A percentile compares a stretch with the other conserved stretches of the same genome.
phyloP scores from a whole-genome alignment of 352 stramenopile species.

The Achlya hypogyna region DNA sequence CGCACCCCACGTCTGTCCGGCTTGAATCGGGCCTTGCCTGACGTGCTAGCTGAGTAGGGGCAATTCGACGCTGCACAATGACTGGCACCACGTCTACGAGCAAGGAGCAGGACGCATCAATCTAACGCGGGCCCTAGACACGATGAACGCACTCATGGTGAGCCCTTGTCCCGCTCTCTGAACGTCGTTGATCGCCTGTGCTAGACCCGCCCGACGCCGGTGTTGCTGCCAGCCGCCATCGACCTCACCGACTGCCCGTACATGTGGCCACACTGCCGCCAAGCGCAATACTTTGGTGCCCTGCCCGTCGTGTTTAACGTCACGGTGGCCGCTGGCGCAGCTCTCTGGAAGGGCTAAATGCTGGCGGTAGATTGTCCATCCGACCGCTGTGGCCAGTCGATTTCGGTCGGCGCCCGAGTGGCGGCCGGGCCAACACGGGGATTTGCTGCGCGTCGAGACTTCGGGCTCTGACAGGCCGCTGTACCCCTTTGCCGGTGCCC shows the following conservation, averaged over 20 bases:
- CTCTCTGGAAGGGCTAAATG: background rate
- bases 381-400: constrained; percentile 35
- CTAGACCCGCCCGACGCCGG: constrained; percentile 25
- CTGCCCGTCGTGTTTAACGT: constrained; percentile 74
- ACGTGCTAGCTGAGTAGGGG: constrained; percentile 6
- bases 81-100: constrained; percentile 74
- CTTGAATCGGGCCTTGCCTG: constrained; percentile 9
- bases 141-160: constrained; percentile 10
- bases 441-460: constrained; percentile 42
- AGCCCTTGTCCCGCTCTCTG: background rate
- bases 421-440: constrained; percentile 35
- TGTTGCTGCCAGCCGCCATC: constrained; percentile 52
- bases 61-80: constrained; percentile 19
- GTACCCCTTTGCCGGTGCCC: constrained; percentile 50
- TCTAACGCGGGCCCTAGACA: constrained; percentile 32
- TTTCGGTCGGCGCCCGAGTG: constrained; percentile 44
- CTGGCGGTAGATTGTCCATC: constrained; percentile 39
- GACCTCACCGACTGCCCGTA: constrained; percentile 72
- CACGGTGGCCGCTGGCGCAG: constrained; percentile 26
- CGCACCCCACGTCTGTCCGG: constrained; percentile 25
- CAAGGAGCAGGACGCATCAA: constrained; percentile 74
- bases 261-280: constrained; percentile 79
- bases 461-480: constrained; percentile 39
- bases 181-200: background rate
- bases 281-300: constrained; percentile 64